Evolutionary conservation across 768 basidiomycete species (phyloP), one percentile per base, ranked within the genome.

Genomic region (Mycena albidolilacea): DNA sequence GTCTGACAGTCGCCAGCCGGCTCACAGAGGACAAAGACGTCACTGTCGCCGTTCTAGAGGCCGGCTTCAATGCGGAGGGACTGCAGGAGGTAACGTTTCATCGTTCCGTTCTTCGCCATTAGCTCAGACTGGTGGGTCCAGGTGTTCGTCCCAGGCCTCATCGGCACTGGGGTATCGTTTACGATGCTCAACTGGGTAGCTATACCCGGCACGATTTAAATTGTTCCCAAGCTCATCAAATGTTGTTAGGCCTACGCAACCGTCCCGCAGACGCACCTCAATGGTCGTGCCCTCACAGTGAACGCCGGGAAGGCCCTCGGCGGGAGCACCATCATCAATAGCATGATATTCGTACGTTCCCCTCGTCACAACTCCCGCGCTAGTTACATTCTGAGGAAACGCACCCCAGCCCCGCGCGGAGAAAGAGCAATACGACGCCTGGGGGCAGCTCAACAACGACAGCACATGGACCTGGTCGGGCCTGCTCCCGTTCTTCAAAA

Each of bases 261-360:
- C 14, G 81, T 84, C 5, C 82, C 86, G 0, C 89, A 90, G 76
- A 69, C 80, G 0, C 77, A 85, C 57, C 80, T 86, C 9, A 79
- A 79, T 59, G 83, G 85, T 70, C 82, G 88, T 17, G 77, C 71
- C 7, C 70, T 88, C 21, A 74, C 81, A 2, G 75, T 83, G 14
- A 76, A 77, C 44, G 82, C 82, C 1, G 82, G 82, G 3, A 90
- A 90, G 77, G 87, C 87, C 17, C 84, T 93, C 35, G 91, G 91
- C 61, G 91, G 91, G 1, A 87, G 87, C 10, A 87, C 89, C 9
- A 87, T 90, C 8, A 86, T 91, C 69, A 93, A 93, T 80, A 80
- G 79, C 68, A 83, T 83, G 82, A 81, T 83, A 9, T 80, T 81
- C 64, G 82, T 82, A 50, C 21, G 81, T 73, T 43, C 52, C 21